Evolutionary conservation across 345 rosid species (phyloP), one percentile per base, ranked within the genome.

Genomic region (Brassica rapa): DNA sequence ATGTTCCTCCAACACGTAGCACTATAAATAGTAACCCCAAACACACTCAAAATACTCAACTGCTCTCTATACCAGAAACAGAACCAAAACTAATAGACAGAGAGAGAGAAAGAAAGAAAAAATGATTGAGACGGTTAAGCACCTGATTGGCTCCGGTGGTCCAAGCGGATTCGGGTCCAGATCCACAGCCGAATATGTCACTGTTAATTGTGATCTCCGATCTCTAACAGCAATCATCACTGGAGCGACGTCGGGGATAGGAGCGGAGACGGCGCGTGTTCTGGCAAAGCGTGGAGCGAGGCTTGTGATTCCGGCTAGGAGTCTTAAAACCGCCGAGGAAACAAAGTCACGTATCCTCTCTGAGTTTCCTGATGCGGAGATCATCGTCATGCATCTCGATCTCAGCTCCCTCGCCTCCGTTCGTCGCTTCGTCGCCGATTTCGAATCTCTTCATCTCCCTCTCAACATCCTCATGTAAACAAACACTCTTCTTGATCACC

Each of bases 201-300:
- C 97, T 1, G 73, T 53, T 2, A 25, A 57, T 65, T 84, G 70
- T 30, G 60, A 65, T 61, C 81, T 73, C 57, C 55, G 77, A 21
- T 66, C 67, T 8, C 25, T 75, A 2, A 69, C 76, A 8, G 83
- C 80, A 46, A 75, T 80, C 83, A 80, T 80, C 73, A 80, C 83
- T 59, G 83, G 98, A 16, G 97, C 97, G 4, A 94, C 98, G 82
- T 94, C 98, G 21, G 98, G 98, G 77, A 94, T 94, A 8, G 98
- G 98, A 67, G 93, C 90, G 4, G 98, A 94, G 89, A 92, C 97
- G 72, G 98, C 98, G 1, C 88, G 97, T 7, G 95, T 88, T 21
- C 67, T 94, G 61, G 94, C 94, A 0, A 92, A 88, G 83, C 74
- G 92, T 55, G 94, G 98, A 8, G 95, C 86, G 56, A 84, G 89